Evolutionary conservation across 495 filamentous ascomycete genomes (phyloP).

Genomic region (Penicillium manginii): DNA sequence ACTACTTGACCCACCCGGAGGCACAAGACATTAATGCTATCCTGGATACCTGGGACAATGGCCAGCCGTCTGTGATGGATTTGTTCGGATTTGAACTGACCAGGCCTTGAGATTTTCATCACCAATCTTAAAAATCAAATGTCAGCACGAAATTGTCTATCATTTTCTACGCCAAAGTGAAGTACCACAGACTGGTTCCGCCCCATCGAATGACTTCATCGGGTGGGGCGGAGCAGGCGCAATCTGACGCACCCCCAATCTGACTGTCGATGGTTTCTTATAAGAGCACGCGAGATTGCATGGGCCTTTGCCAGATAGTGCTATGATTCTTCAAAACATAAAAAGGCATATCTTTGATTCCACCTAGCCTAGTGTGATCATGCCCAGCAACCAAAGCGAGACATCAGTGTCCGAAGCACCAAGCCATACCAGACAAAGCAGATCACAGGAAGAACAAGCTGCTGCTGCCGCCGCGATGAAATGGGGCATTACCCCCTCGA

Average conservation of each 20-base stretch:
- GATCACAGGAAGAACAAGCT: background rate
- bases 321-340: background rate
- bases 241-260: background rate
- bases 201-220: background rate
- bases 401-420: background rate
- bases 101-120: background rate
- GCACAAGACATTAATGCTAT: slow-evolving; percentile 14
- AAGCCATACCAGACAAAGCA: background rate
- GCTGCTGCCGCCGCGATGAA: slow-evolving; percentile 3
- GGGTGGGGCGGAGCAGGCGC: background rate
- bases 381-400: background rate
- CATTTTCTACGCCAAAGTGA: too few relatives aligned
- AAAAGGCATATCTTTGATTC: background rate
- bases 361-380: background rate
- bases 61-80: slow-evolving; percentile 12
- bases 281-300: background rate
- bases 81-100: slow-evolving; percentile 6
- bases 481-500: slow-evolving; percentile 22
- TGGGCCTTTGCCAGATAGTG: too few relatives aligned
- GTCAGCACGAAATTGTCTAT: too few relatives aligned
- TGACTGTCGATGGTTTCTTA: background rate
- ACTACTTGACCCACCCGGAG: slow-evolving; percentile 15
- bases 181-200: too few relatives aligned
- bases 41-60: slow-evolving; percentile 12
- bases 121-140: background rate